Base-by-base conservation (phyloP, 352 stramenopile species). In the Pythium dissimile region DNA sequence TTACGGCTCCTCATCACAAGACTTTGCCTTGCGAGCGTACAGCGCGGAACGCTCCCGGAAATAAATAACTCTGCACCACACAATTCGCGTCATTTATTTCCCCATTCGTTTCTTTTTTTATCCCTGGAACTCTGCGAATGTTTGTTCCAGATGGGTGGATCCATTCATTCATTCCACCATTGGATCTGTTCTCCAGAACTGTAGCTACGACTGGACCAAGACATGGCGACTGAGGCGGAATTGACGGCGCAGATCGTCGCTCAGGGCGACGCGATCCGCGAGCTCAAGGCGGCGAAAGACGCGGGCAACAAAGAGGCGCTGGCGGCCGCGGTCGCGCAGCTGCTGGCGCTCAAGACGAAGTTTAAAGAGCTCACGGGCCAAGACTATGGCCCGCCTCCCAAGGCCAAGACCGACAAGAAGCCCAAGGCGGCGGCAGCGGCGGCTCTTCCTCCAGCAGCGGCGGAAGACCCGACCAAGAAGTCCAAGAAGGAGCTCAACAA, bases 401-500 rank as follows among this genome's bases (percentile, higher is more conserved):
- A 83, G 69, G 45, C 77, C 48, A 88, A 90, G 69, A 78, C 80
- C 59, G 63, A 84, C 20, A 86, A 84, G 66, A 84, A 85, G 52
- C 49, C 64, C 23, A 50, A 71, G 51, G 28, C 43, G 13, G 24
- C 18, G 18, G 24, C 15, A 16, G 28, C 26, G 12, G 49, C 68
- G 20, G 45, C 59, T n/a, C n/a, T n/a, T n/a, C n/a, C n/a, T n/a
- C n/a, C n/a, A n/a, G n/a, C n/a, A n/a, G n/a, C n/a, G 46, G 31
- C 60, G 21, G 71, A 72, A 23, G 76, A 91, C 23, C 64, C 73
- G 6, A 71, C 53, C 32, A 90, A 89, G 51, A 91, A 89, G 63
- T 88, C 75, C 59, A 94, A 94, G 73, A 94, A 94, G 72, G 79
- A 94, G 67, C 71, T 94, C 13, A 94, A 92, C 72, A 94, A 94